A percentile compares a stretch with the other conserved stretches of the same genome.
Conservation (phyloP, 176 grass and related monocot genomes). For the Areca catechu region DNA sequence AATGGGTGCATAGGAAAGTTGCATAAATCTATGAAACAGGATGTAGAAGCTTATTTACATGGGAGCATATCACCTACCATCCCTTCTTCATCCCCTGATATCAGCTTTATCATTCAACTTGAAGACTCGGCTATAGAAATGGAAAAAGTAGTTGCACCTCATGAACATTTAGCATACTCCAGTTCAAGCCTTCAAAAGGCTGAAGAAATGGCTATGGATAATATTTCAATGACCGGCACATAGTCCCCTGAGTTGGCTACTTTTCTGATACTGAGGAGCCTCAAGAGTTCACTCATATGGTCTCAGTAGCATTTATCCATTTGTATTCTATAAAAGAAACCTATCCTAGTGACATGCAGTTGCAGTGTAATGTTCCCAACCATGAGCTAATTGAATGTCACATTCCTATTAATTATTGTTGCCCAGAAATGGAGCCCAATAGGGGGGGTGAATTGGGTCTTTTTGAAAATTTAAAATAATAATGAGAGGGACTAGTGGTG, state of each 20-base stretch:
- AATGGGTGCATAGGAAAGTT: constrained; percentile 13
- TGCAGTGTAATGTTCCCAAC: constrained; percentile 19
- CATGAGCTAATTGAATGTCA: constrained; percentile 16
- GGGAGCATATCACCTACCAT: constrained; percentile 11
- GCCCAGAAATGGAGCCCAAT: too few relatives aligned
- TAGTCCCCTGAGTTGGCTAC: neutral
- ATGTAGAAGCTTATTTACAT: constrained; percentile 27
- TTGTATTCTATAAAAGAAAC: constrained; percentile 10
- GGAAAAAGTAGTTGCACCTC: constrained; percentile 11
- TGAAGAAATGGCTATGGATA: neutral
- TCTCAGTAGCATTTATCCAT: neutral
- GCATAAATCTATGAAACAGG: constrained; percentile 18
- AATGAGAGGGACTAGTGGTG: too few relatives aligned
- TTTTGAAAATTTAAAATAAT: too few relatives aligned
- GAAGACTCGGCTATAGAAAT: too few relatives aligned
- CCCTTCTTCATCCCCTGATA: constrained; percentile 3
- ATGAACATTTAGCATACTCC: constrained; percentile 16
- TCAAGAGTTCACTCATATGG: too few relatives aligned
- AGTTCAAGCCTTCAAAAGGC: neutral
- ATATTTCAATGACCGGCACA: neutral
- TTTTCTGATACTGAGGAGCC: neutral
- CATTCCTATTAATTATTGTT: constrained; percentile 19
- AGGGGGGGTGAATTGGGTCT: too few relatives aligned
- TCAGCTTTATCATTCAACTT: constrained; percentile 6
- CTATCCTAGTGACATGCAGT: constrained; percentile 11